These are phyloP conservation scores for Bruguiera hainesii DNA, from an alignment of 441 rosid genomes.

Conservation along the genomic window DNA sequence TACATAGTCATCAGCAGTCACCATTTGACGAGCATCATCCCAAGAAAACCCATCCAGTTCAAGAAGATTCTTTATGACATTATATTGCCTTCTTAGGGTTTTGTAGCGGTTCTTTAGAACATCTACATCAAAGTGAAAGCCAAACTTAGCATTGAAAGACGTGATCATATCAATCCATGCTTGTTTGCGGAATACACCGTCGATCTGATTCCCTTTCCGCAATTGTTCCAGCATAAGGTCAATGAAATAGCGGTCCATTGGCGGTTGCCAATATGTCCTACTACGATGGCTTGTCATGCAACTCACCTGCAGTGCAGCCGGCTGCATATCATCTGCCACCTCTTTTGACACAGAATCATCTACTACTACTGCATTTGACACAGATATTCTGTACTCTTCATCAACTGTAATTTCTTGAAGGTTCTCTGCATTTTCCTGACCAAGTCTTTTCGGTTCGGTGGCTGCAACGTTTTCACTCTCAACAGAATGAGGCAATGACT, in stretches of 20 bases:
- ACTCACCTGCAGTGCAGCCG: constrained; percentile 17
- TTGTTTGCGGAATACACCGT: constrained; percentile 66
- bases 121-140: constrained; percentile 56
- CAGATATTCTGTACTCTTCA: constrained; percentile 35
- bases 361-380: constrained; percentile 25
- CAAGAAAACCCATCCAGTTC: constrained; percentile 65
- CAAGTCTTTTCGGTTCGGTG: constrained; percentile 19
- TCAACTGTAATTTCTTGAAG: constrained; percentile 28
- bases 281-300: constrained; percentile 33
- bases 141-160: constrained; percentile 63
- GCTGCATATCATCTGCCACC: constrained; percentile 24
- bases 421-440: constrained; percentile 26
- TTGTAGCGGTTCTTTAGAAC: constrained; percentile 81
- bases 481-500: constrained; percentile 19
- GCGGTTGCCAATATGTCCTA: constrained; percentile 67
- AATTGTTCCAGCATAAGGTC: constrained; percentile 76
- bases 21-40: constrained; percentile 81
- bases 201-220: constrained; percentile 68
- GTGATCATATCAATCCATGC: constrained; percentile 56
- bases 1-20: constrained; percentile 67
- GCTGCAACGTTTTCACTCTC: constrained; percentile 22
- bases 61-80: constrained; percentile 59
- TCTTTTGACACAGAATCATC: constrained; percentile 35
- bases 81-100: constrained; percentile 45
- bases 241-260: constrained; percentile 78